Conservation (phyloP, 805 yeast species). For the Kuraishia hungarica region DNA sequence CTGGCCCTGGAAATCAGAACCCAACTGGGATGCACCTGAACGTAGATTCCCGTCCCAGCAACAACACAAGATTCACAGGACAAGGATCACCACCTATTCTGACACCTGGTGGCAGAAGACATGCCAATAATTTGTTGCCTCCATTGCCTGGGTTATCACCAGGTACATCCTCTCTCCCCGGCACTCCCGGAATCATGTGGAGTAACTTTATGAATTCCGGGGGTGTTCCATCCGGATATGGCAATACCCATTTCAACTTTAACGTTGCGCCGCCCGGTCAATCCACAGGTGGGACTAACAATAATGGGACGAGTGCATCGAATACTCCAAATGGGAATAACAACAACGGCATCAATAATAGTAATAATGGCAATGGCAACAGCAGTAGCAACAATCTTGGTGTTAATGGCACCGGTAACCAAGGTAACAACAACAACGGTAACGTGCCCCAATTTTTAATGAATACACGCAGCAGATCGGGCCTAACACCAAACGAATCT, state of each 20-base stretch:
- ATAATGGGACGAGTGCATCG: neutral
- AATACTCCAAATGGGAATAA: constrained; percentile 2
- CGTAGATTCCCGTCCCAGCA: too few relatives aligned
- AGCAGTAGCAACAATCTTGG: constrained; percentile 2
- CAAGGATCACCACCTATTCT: constrained; percentile 34
- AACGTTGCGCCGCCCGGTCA: neutral
- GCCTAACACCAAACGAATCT: constrained; percentile 72
- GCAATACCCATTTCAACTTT: constrained; percentile 2
- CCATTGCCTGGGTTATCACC: constrained; percentile 39
- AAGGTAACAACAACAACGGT: constrained; percentile 9
- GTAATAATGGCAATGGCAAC: constrained; percentile 3
- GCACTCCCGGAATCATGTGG: constrained; percentile 47
- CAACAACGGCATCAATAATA: constrained; percentile 3
- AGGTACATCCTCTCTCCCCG: constrained; percentile 34
- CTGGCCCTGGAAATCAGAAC: too few relatives aligned
- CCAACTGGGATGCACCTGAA: too few relatives aligned
- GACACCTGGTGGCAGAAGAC: constrained; percentile 47
- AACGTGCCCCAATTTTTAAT: constrained; percentile 11
- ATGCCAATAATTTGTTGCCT: constrained; percentile 28
- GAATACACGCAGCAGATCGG: constrained; percentile 36
- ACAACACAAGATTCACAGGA: neutral
- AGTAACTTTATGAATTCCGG: constrained; percentile 30
- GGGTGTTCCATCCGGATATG: constrained; percentile 1
- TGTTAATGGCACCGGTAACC: constrained; percentile 5
- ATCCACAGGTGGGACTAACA: too few relatives aligned